These are phyloP conservation scores for Wallacemonas collosoma DNA, from an alignment of 208 protist species.

Conservation along the genomic window DNA sequence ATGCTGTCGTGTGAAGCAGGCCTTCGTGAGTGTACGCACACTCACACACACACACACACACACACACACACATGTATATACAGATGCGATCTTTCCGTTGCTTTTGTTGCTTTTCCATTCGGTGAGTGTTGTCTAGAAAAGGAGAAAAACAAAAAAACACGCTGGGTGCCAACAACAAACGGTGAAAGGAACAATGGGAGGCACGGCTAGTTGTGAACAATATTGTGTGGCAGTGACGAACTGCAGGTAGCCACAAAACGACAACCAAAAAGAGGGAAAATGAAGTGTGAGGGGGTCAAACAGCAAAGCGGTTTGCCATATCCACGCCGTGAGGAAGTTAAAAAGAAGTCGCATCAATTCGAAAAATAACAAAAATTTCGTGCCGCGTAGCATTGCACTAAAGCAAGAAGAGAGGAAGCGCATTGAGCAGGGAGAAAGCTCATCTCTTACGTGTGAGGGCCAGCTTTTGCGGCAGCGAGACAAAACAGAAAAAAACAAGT, in stretches of 20 bases:
- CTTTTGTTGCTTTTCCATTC: no score
- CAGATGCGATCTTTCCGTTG: no score
- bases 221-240: neutral
- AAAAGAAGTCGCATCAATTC: neutral
- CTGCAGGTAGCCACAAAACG: neutral
- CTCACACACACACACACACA: neutral
- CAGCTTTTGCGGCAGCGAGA: neutral
- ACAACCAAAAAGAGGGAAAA: neutral
- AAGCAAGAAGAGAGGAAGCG: neutral
- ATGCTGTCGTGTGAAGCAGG: neutral
- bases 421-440: neutral
- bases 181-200: neutral
- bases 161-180: neutral
- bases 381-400: no score
- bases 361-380: constrained; percentile 7
- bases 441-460: neutral
- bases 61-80: neutral
- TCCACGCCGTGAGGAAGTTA: neutral
- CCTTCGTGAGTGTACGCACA: neutral
- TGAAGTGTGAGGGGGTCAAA: neutral
- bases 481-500: no score
- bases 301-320: neutral
- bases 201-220: neutral
- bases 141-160: neutral
- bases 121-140: neutral